phyloP scores from a whole-genome alignment of 441 rosid genomes.

The Isatis lusitanica region DNA sequence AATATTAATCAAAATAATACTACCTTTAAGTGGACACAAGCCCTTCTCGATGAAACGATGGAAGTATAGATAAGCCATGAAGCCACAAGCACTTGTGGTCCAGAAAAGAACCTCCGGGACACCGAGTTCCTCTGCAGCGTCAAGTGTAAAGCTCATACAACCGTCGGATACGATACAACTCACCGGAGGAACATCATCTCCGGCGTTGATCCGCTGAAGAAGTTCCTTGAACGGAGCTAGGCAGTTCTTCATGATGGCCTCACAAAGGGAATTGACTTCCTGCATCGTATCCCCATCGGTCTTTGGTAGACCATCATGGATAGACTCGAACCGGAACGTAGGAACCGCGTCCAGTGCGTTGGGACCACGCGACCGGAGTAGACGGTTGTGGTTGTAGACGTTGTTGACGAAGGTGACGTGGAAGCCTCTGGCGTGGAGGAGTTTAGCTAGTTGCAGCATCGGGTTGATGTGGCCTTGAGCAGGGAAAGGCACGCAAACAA shows the following conservation, averaged over 20 bases:
- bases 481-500: slow-evolving; percentile 33
- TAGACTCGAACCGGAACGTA: slow-evolving; percentile 25
- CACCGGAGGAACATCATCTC: slow-evolving; percentile 27
- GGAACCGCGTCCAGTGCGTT: slow-evolving; percentile 15
- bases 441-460: slow-evolving; percentile 34
- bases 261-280: slow-evolving; percentile 6
- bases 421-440: slow-evolving; percentile 25
- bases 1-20: neutral
- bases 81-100: slow-evolving; percentile 36
- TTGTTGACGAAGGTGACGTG: slow-evolving; percentile 33
- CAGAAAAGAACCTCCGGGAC: slow-evolving; percentile 35
- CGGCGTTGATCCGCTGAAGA: neutral
- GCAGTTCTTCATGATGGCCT: neutral
- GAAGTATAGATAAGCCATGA: slow-evolving; percentile 24
- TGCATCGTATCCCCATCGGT: slow-evolving; percentile 12
- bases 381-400: slow-evolving; percentile 30
- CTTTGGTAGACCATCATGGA: slow-evolving; percentile 32
- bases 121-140: slow-evolving; percentile 38
- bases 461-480: slow-evolving; percentile 40
- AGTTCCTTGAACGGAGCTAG: slow-evolving; percentile 29
- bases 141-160: slow-evolving; percentile 32
- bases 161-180: slow-evolving; percentile 34
- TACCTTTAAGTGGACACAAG: slow-evolving; percentile 33
- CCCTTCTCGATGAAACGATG: slow-evolving; percentile 16
- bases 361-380: slow-evolving; percentile 26